Percentiles rank a stretch among this genome's conserved stretches.
Evolutionary conservation across 2,329 filamentous ascomycete genomes (phyloP).

Genomic region (Pseudonectria foliicola): DNA sequence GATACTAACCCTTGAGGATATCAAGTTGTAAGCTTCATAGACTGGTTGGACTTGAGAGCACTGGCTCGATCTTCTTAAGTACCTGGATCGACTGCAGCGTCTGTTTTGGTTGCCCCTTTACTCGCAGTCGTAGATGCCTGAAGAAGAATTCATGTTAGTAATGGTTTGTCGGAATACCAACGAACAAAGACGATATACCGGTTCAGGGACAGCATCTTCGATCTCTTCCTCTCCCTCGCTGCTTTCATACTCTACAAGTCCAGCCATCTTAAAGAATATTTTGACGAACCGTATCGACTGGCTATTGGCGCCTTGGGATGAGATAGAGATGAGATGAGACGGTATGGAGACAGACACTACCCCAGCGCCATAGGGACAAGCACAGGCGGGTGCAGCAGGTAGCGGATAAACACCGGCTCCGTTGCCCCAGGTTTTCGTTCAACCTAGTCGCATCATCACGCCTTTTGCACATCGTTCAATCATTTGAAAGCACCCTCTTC

Average conservation of each 20-base stretch:
- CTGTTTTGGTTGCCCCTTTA: too few species aligned
- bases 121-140: too few species aligned
- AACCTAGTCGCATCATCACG: constrained; percentile 5
- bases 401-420: constrained; percentile 11
- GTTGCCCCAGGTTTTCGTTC: constrained; percentile 7
- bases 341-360: constrained; percentile 9
- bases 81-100: too few species aligned
- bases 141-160: too few species aligned
- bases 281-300: too few species aligned
- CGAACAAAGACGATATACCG: constrained; percentile 9
- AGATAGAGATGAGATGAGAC: constrained; percentile 3
- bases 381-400: constrained; percentile 12
- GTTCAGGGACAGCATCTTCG: constrained; percentile 1
- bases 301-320: too few species aligned
- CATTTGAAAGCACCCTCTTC: too few species aligned
- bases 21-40: too few species aligned
- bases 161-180: too few species aligned
- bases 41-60: too few species aligned
- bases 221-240: constrained; percentile 43
- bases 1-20: too few species aligned
- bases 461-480: constrained; percentile 1
- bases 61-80: too few species aligned
- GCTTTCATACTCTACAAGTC: constrained; percentile 44
- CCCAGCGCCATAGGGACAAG: constrained; percentile 9
- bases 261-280: constrained; percentile 36